Percentiles rank a stretch among this genome's conserved stretches.
These are phyloP conservation scores for Mycena vitilis DNA, from an alignment of 768 basidiomycete species.

Conservation along the genomic window DNA sequence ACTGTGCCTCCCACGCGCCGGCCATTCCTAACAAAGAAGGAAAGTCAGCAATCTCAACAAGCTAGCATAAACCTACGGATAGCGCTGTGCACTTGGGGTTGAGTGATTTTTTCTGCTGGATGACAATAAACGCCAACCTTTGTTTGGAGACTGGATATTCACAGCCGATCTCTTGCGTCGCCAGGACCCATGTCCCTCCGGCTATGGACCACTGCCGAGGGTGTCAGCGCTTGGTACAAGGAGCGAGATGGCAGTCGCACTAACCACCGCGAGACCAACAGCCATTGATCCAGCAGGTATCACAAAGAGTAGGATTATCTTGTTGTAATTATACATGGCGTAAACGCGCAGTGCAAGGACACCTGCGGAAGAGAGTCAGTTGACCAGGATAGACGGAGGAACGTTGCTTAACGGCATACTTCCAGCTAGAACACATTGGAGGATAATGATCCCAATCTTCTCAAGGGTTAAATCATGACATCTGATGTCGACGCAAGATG, in stretches of 20 bases:
- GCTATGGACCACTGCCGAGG: conserved; percentile 4
- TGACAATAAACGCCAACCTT: conserved; percentile 12
- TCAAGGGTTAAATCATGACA: background rate
- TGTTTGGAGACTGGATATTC: background rate
- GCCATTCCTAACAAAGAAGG: too few species aligned
- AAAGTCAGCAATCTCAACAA: too few species aligned
- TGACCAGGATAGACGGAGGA: background rate
- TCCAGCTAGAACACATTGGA: conserved; percentile 8
- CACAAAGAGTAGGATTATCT: background rate
- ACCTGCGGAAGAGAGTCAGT: background rate
- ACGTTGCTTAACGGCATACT: background rate
- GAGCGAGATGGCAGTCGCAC: too few species aligned
- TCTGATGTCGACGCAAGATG: background rate
- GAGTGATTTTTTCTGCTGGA: too few species aligned
- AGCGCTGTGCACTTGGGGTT: too few species aligned
- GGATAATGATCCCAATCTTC: background rate
- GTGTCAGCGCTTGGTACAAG: background rate
- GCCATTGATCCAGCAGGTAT: background rate
- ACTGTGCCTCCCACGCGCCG: too few species aligned
- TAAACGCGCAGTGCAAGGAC: conserved; percentile 24
- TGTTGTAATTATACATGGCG: conserved; percentile 20
- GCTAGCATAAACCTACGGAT: too few species aligned
- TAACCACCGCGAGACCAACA: conserved; percentile 3
- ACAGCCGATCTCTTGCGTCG: background rate
- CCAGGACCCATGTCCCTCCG: conserved; percentile 7